phyloP scores from a whole-genome alignment of 148 eudicot genomes.

The Linanthus parryae region DNA sequence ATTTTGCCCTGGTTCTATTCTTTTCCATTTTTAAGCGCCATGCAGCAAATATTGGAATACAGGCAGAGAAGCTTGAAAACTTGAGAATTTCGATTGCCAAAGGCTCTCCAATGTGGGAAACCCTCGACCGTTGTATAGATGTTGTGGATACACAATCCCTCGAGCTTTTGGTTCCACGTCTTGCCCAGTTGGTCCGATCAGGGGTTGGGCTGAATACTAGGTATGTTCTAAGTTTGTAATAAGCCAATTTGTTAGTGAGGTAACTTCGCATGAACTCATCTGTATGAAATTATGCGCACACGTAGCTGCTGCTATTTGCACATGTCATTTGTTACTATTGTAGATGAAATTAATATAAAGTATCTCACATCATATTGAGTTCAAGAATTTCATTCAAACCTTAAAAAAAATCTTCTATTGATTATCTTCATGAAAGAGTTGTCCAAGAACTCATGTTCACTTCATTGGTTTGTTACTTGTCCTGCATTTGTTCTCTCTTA shows the following conservation, averaged over 20 bases:
- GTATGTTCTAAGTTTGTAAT: slow-evolving; percentile 36
- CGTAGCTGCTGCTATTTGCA: background rate
- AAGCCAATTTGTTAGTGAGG: no score
- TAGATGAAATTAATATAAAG: no score
- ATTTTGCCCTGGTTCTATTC: no score
- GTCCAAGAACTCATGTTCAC: no score
- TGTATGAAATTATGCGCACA: background rate
- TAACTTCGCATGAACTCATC: no score
- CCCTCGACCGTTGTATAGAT: slow-evolving; percentile 82
- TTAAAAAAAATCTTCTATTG: no score
- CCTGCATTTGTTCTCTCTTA: no score
- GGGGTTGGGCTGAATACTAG: slow-evolving; percentile 95
- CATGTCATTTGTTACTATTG: background rate
- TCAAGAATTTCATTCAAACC: no score
- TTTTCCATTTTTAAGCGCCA: slow-evolving; percentile 54
- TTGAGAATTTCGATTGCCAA: slow-evolving; percentile 86
- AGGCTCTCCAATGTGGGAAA: slow-evolving; percentile 99
- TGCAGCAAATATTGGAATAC: slow-evolving; percentile 88
- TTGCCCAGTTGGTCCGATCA: slow-evolving; percentile 79
- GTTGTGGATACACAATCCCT: slow-evolving; percentile 74
- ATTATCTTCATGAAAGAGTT: no score
- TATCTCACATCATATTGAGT: no score
- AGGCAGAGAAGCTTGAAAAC: slow-evolving; percentile 87
- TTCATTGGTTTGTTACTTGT: no score
- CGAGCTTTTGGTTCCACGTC: slow-evolving; percentile 84